A percentile compares a stretch with the other conserved stretches of the same genome.
phyloP scores from a whole-genome alignment of 805 yeast genomes.

The Myxozyma sirexii region DNA sequence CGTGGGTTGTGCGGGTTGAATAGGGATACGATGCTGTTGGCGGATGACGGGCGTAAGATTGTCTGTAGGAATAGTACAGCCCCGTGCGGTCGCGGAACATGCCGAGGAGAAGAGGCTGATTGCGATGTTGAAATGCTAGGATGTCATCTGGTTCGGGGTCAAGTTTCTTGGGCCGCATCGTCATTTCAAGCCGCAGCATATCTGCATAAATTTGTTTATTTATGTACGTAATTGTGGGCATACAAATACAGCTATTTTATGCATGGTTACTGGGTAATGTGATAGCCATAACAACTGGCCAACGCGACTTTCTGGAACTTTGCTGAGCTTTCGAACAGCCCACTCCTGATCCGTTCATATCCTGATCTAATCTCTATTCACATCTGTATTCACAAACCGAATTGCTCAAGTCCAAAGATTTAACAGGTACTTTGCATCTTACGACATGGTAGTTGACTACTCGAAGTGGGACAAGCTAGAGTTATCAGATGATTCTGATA shows the following conservation, averaged over 20 bases:
- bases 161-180: slow-evolving; percentile 1
- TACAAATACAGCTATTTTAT: not conserved
- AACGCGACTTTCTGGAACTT: slow-evolving; percentile 6
- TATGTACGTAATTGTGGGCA: not conserved
- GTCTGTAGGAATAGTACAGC: slow-evolving; percentile 80
- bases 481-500: slow-evolving; percentile 92
- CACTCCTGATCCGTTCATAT: not conserved
- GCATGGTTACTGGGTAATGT: not conserved
- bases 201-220: not conserved
- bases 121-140: not conserved
- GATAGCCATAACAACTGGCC: not conserved
- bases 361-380: not conserved
- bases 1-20: not conserved
- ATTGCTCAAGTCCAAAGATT: not conserved
- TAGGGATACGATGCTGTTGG: slow-evolving; percentile 21
- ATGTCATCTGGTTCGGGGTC: not conserved
- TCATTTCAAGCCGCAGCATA: slow-evolving; percentile 4
- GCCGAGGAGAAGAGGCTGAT: not conserved
- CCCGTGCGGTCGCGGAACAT: slow-evolving; percentile 98
- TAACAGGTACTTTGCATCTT: too few species aligned
- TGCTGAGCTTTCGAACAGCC: not conserved
- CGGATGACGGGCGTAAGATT: slow-evolving; percentile 77
- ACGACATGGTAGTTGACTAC: slow-evolving; percentile 80
- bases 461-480: slow-evolving; percentile 98
- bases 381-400: not conserved